phyloP scores from a whole-genome alignment of 225 moss, liverwort and hornwort species.

The Marchantia paleacea region DNA sequence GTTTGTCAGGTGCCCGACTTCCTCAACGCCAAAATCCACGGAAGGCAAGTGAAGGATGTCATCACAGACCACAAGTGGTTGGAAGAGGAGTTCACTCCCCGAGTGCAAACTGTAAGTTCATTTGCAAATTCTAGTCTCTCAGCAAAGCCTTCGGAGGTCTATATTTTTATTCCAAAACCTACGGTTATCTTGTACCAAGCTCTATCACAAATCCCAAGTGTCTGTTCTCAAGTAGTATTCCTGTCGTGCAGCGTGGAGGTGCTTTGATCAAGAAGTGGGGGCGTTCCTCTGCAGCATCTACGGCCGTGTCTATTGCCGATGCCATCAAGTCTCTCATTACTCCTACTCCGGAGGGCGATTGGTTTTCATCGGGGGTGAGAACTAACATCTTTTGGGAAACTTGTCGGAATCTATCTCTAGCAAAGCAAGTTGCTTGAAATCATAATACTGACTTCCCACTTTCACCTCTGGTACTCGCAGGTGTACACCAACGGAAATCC shows the following conservation, averaged over 20 bases:
- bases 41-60: conserved; percentile 63
- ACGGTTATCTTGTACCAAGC: no score
- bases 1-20: conserved; percentile 75
- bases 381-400: not conserved
- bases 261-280: conserved; percentile 93
- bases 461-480: conserved; percentile 16
- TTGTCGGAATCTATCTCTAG: not conserved
- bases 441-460: not conserved
- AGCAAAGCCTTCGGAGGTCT: no score
- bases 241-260: conserved; percentile 57
- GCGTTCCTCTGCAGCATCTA: conserved; percentile 90
- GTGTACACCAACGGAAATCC: conserved; percentile 71
- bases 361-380: conserved; percentile 87
- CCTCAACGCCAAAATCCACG: conserved; percentile 85
- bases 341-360: conserved; percentile 81
- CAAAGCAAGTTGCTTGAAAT: not conserved
- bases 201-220: not conserved
- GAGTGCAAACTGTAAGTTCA: conserved; percentile 58
- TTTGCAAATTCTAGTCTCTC: not conserved
- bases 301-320: conserved; percentile 87
- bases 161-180: no score
- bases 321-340: conserved; percentile 80
- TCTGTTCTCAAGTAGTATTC: not conserved
- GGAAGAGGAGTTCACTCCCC: conserved; percentile 89
- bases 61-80: conserved; percentile 84